Base-by-base conservation (phyloP, 805 yeast genomes). In the Candida ficus region DNA sequence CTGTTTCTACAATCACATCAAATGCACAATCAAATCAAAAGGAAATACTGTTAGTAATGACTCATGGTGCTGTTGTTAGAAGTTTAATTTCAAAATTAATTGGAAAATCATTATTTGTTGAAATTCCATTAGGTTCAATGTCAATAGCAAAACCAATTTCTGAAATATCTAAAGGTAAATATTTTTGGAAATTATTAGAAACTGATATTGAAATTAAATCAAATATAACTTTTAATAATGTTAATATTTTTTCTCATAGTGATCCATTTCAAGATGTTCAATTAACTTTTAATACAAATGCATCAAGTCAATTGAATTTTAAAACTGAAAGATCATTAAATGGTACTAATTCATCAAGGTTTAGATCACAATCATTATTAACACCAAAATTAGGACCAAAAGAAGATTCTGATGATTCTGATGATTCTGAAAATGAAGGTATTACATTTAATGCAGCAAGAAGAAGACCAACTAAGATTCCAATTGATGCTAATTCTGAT, bases 21-120 rank as follows among this genome's bases (percentile, higher is more conserved):
- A 37, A 43, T 3, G 49, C n/a, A n/a, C n/a, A 50, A 6, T 46
- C 49, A 28, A 56, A 60, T 7, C 58, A 64, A 27, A 57, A 57
- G 32, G 52, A 63, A 28, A 56, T 63, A 4, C 50, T 62, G 1
- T 45, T 69, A 4, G 45, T 70, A 13, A 55, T 70, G 44, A 57
- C 72, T 5, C 75, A 70, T 43, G 75, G 74, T 7, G 72, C 74
- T 1, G 63, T 68, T 34, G 66, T 67, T 11, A 59, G 71, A 16
- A 56, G 66, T 18, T 44, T 69, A 6, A 46, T 69, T 13, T 70
- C 70, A 32, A 50, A 68, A 26, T 37, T 70, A 4, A 38, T 65
- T 33, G 62, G 63, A 13, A 60, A 62, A 41, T 61, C 71, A 1
- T 43, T 69, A 12, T 66, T 60, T 49, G 60, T 54, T 39, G 73